Conservation (phyloP, 768 basidiomycete species). For the Tulasnella sp. region DNA sequence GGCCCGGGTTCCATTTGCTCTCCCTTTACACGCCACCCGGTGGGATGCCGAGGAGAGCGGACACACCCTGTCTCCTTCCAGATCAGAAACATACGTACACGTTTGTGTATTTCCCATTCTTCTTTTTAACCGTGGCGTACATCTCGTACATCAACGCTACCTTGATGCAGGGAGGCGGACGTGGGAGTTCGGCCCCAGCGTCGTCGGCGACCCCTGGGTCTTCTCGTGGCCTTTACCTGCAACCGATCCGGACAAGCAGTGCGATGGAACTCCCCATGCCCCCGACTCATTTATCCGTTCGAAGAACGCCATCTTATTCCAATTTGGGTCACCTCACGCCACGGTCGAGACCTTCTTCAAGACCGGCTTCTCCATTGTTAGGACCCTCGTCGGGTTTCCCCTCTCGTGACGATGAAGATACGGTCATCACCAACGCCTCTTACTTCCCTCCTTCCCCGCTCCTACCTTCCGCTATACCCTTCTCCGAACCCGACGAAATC, state of each 20-base stretch:
- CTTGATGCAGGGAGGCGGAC: not conserved
- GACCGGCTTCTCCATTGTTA: constrained; percentile 18
- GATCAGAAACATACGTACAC: constrained; percentile 79
- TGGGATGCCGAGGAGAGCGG: constrained; percentile 47
- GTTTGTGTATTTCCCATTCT: constrained; percentile 63
- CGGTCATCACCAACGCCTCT: not conserved
- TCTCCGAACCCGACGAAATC: constrained; percentile 5
- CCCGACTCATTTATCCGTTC: constrained; percentile 20
- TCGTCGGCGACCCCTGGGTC: not conserved
- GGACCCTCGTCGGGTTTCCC: not conserved
- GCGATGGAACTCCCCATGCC: not conserved
- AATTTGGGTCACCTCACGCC: constrained; percentile 14
- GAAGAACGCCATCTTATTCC: not conserved
- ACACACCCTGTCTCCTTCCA: constrained; percentile 73
- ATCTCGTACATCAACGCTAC: constrained; percentile 25
- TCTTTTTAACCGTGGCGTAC: constrained; percentile 52
- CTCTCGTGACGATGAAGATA: constrained; percentile 9
- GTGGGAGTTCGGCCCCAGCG: too few relatives aligned
- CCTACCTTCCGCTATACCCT: not conserved
- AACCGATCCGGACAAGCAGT: not conserved
- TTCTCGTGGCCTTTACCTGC: not conserved
- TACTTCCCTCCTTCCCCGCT: constrained; percentile 16
- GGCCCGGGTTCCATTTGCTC: constrained; percentile 86
- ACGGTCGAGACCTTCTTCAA: constrained; percentile 6
- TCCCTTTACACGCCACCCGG: constrained; percentile 54